A percentile compares a stretch with the other conserved stretches of the same genome.
Evolutionary conservation across 2,329 filamentous ascomycete species (phyloP).

Genomic region (Colletotrichum plurivorum): DNA sequence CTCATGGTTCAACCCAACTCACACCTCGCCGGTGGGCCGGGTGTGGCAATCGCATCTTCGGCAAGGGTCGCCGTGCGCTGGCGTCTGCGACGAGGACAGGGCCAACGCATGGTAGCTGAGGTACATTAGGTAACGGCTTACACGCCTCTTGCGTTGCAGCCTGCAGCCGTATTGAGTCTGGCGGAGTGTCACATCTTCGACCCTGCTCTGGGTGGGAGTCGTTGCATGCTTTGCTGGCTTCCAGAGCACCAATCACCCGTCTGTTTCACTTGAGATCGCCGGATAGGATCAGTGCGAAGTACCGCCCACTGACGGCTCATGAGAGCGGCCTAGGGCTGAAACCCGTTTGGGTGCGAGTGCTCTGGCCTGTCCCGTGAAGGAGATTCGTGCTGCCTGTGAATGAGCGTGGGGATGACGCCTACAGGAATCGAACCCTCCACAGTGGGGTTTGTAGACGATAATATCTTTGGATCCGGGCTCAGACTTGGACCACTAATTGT

Average conservation of each 20-base stretch:
- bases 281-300: slow-evolving; percentile 23
- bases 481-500: slow-evolving; percentile 10
- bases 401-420: too few species aligned
- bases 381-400: not conserved
- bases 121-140: slow-evolving; percentile 30
- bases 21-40: slow-evolving; percentile 15
- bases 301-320: slow-evolving; percentile 21
- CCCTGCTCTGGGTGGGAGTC: slow-evolving; percentile 5
- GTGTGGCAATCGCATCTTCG: slow-evolving; percentile 24
- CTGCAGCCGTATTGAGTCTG: slow-evolving; percentile 22
- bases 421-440: too few species aligned
- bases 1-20: not conserved
- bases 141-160: slow-evolving; percentile 17
- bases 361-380: not conserved
- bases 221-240: slow-evolving; percentile 27
- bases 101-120: slow-evolving; percentile 24
- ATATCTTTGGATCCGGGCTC: slow-evolving; percentile 14
- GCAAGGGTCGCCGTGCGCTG: slow-evolving; percentile 34
- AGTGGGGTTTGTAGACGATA: not conserved
- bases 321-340: slow-evolving; percentile 3
- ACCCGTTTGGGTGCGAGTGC: slow-evolving; percentile 3
- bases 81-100: slow-evolving; percentile 25
- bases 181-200: slow-evolving; percentile 28
- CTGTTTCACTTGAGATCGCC: slow-evolving; percentile 33
- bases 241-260: slow-evolving; percentile 1